Conservation (phyloP, 164 flowering plant genomes). For the Liquidambar formosana region DNA sequence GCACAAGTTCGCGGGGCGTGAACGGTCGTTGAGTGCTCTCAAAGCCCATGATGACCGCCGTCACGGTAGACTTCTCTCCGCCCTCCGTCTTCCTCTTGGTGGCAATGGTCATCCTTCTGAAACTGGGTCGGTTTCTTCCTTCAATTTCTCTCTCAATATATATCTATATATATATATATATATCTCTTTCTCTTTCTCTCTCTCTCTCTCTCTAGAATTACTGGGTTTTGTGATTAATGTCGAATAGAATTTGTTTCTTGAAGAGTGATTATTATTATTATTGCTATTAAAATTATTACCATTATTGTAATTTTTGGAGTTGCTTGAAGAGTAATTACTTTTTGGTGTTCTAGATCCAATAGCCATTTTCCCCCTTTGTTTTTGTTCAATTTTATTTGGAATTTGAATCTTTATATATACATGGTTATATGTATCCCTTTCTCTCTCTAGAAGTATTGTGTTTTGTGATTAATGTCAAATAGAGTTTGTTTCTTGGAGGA, state of each 20-base stretch:
- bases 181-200: not conserved
- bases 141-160: not conserved
- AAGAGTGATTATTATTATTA: not conserved
- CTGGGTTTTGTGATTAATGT: not conserved
- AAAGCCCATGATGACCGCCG: constrained; percentile 49
- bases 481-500: too few species aligned
- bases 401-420: too few species aligned
- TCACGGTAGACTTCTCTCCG: constrained; percentile 39
- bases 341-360: not conserved
- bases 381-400: not conserved
- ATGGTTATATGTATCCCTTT: not conserved
- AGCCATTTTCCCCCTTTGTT: not conserved
- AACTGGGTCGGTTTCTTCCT: constrained; percentile 39
- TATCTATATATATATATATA: not conserved
- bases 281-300: not conserved
- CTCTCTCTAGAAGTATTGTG: not conserved
- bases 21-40: constrained; percentile 25
- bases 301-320: too few species aligned
- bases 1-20: constrained; percentile 43
- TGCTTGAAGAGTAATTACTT: not conserved
- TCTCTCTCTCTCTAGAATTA: not conserved
- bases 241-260: not conserved
- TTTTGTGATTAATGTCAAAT: not conserved
- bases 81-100: constrained; percentile 49
- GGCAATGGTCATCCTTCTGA: constrained; percentile 57